Evolutionary conservation across 176 grass and related monocot species (phyloP), one percentile per base, ranked within the genome.

Genomic region (Stipa capillata): DNA sequence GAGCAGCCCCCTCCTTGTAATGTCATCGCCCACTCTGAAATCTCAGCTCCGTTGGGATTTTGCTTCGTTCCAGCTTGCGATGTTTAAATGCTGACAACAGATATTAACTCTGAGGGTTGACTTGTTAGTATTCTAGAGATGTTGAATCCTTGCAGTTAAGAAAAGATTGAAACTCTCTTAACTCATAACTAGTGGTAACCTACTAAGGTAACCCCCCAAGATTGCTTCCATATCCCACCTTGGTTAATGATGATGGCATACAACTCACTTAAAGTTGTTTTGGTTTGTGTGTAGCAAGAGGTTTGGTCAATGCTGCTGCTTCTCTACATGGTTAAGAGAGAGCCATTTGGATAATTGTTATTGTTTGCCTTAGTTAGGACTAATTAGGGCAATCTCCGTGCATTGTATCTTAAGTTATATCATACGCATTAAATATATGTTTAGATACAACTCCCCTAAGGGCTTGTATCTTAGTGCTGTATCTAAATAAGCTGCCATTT

Each of bases 41-140:
- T 62, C 54, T 62, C 58, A 66, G 75, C 81, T 52, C 77, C 44
- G 50, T 35, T 83, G 78, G 76, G 82, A 39, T 83, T 79, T 87
- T 59, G 18, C 43, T 37, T n/a, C n/a, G n/a, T 85, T 79, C 76
- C 76, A 79, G 88, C 85, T 86, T 83, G 80, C 71, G 61, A 43
- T 53, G 59, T 82, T 88, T 91, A 88, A 93, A 86, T 91, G 79
- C 85, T 86, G 79, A 78, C 82, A 86, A 48, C 11, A 21, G 79
- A 83, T 80, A 91, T 83, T 91, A 88, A 94, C 85, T 91, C 83
- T 43, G 68, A 86, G 9, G 33, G 86, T 94, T 94, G 89, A 94
- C 92, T 87, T 89, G 69, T 50, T 79, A 49, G 24, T 87, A 69
- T 71, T 52, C 18, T 88, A 52, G 41, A 88, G 45, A 77, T 85